These are phyloP conservation scores for Singerocomus rubriflavus DNA, from an alignment of 1,284 basidiomycete genomes.

Conservation along the genomic window DNA sequence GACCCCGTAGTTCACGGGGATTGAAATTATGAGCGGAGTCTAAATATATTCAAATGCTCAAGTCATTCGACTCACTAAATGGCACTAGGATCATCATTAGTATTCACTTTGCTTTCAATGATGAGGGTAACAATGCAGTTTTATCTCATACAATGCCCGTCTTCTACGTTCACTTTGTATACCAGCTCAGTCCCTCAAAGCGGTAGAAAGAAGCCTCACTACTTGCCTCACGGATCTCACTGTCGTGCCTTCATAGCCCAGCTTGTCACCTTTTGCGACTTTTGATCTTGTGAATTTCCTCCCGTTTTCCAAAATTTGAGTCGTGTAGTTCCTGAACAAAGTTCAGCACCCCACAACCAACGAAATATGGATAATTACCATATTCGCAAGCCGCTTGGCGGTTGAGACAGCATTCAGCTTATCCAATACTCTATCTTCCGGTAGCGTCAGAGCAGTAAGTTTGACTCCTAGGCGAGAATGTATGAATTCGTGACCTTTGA, in stretches of 20 bases:
- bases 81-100: too few species aligned
- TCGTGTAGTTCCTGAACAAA: constrained; percentile 79
- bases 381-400: constrained; percentile 90
- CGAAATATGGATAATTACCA: constrained; percentile 55
- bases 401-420: constrained; percentile 86
- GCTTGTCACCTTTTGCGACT: constrained; percentile 37
- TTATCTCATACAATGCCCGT: neutral
- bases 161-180: neutral
- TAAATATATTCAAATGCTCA: constrained; percentile 13
- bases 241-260: constrained; percentile 1
- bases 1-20: constrained; percentile 16
- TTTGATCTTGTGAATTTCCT: constrained; percentile 76
- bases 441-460: constrained; percentile 69
- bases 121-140: neutral
- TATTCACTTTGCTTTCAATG: neutral
- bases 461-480: constrained; percentile 55
- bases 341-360: constrained; percentile 10
- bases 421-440: constrained; percentile 84
- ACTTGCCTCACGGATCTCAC: neutral
- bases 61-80: neutral
- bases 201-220: constrained; percentile 11
- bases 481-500: neutral
- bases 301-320: constrained; percentile 86
- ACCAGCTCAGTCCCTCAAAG: neutral
- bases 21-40: constrained; percentile 20